Conservation (phyloP, 495 filamentous ascomycete genomes). For the Penicillium longicatenatum region DNA sequence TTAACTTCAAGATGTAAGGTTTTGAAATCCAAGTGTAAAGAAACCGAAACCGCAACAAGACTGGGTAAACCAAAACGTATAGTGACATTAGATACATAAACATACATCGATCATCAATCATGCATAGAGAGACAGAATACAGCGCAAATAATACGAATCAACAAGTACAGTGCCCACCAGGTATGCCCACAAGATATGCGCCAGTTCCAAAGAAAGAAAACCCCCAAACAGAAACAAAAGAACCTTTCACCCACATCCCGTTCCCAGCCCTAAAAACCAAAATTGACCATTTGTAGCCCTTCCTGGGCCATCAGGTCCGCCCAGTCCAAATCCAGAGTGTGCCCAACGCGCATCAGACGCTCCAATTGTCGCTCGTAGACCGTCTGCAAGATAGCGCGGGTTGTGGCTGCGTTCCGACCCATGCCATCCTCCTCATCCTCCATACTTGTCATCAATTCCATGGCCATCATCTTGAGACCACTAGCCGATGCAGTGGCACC, state of each 20-base stretch:
- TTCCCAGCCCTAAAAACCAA: constrained; percentile 15
- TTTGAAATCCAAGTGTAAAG: not conserved
- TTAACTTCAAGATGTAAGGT: not conserved
- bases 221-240: not conserved
- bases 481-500: constrained; percentile 46
- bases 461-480: constrained; percentile 49
- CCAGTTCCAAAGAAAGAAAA: not conserved
- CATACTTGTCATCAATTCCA: constrained; percentile 52
- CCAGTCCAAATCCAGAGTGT: constrained; percentile 49
- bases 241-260: not conserved
- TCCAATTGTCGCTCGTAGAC: constrained; percentile 53
- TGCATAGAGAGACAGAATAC: constrained; percentile 5
- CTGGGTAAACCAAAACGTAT: not conserved
- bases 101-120: constrained; percentile 14
- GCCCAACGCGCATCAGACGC: constrained; percentile 35
- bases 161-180: constrained; percentile 3
- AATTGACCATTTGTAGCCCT: constrained; percentile 47
- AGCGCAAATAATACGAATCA: constrained; percentile 5
- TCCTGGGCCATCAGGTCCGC: constrained; percentile 44
- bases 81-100: constrained; percentile 9
- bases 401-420: constrained; percentile 50
- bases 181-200: constrained; percentile 4
- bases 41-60: not conserved
- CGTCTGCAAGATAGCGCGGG: constrained; percentile 49
- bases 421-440: constrained; percentile 50